phyloP scores from a whole-genome alignment of 257 asterid species.

The Apocynum venetum region DNA sequence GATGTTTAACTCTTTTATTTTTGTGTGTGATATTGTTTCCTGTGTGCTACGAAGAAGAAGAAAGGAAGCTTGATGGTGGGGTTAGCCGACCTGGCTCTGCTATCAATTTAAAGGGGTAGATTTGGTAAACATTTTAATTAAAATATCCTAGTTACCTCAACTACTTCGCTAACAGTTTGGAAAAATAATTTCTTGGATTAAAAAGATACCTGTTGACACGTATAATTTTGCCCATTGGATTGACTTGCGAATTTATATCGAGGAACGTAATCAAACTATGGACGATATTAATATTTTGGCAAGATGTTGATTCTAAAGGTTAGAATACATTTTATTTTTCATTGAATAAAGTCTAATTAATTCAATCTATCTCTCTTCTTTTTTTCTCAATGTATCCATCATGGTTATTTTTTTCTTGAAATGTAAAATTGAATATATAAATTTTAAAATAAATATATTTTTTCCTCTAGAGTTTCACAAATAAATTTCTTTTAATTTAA shows the following conservation, averaged over 20 bases:
- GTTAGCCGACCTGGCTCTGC: neutral
- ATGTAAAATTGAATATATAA: too few species aligned
- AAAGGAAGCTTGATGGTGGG: slow-evolving; percentile 25
- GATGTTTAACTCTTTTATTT: neutral
- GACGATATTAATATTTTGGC: neutral
- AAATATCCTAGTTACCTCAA: neutral
- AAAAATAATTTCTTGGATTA: neutral
- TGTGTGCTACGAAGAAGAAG: slow-evolving; percentile 6
- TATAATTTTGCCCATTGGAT: neutral
- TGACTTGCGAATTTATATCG: neutral
- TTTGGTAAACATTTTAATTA: slow-evolving; percentile 13
- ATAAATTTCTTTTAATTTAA: too few species aligned
- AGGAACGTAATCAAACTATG: neutral
- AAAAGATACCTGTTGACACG: neutral
- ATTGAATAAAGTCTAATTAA: too few species aligned
- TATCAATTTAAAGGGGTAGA: slow-evolving; percentile 28
- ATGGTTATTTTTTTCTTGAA: too few species aligned
- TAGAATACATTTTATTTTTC: too few species aligned
- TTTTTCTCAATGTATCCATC: too few species aligned
- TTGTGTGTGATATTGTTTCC: neutral
- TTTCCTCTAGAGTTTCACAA: too few species aligned
- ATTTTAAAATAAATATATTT: too few species aligned
- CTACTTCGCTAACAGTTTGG: neutral
- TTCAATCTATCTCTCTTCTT: too few species aligned
- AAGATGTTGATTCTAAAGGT: too few species aligned